Conservation (phyloP, 2,329 filamentous ascomycete genomes). For the Cercospora janseana region DNA sequence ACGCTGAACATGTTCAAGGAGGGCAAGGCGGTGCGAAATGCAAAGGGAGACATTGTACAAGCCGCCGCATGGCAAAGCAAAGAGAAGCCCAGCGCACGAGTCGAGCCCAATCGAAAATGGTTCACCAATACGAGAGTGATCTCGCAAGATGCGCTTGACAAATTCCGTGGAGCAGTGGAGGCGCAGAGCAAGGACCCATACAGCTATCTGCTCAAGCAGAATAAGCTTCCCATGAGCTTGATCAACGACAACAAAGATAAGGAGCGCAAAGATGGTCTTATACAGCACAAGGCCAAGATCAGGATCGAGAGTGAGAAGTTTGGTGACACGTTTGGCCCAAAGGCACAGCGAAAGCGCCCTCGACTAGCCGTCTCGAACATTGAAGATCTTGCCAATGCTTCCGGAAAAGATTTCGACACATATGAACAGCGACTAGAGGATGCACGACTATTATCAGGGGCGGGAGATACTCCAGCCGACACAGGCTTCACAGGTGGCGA, state of each 20-base stretch:
- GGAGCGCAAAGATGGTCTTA: slow-evolving; percentile 70
- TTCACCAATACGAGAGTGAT: slow-evolving; percentile 93
- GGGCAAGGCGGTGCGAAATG: slow-evolving; percentile 77
- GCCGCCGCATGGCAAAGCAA: slow-evolving; percentile 80
- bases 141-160: slow-evolving; percentile 79
- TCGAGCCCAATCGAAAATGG: slow-evolving; percentile 97
- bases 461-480: slow-evolving; percentile 35
- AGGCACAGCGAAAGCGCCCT: slow-evolving; percentile 86
- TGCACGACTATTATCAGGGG: slow-evolving; percentile 70
- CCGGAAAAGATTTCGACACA: slow-evolving; percentile 73
- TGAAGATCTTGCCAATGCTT: slow-evolving; percentile 75
- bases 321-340: slow-evolving; percentile 85
- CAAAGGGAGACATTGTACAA: slow-evolving; percentile 78
- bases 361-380: slow-evolving; percentile 83
- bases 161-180: slow-evolving; percentile 88
- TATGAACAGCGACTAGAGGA: slow-evolving; percentile 81
- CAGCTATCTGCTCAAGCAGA: slow-evolving; percentile 90
- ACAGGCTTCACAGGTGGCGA: slow-evolving; percentile 18
- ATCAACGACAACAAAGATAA: slow-evolving; percentile 72
- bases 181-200: slow-evolving; percentile 89
- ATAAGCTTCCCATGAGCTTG: slow-evolving; percentile 94
- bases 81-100: slow-evolving; percentile 76
- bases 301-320: slow-evolving; percentile 85
- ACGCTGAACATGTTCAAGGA: slow-evolving; percentile 87
- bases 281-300: slow-evolving; percentile 93